phyloP scores from a whole-genome alignment of 2,329 filamentous ascomycete genomes.

The Dothideomycetidae sp. region DNA sequence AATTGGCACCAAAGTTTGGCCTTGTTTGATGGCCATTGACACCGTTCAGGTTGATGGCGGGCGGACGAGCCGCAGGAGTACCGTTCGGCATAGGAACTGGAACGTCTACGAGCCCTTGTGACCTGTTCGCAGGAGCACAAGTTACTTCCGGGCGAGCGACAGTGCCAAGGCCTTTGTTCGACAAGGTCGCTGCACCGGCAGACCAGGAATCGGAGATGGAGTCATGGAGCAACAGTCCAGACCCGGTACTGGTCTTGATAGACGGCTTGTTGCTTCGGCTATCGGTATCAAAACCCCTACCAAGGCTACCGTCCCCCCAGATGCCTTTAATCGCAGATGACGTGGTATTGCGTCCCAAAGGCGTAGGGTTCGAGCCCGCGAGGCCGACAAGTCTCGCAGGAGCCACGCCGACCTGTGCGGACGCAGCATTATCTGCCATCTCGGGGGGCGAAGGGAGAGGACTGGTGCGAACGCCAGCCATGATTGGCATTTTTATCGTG shows the following conservation, averaged over 20 bases:
- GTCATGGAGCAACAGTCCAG: constrained; percentile 5
- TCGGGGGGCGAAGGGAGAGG: neutral
- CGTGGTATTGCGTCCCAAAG: neutral
- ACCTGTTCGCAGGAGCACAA: constrained; percentile 11
- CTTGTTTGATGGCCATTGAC: constrained; percentile 13
- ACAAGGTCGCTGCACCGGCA: neutral
- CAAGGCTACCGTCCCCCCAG: constrained; percentile 4
- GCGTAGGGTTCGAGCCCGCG: constrained; percentile 1
- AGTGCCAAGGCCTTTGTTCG: constrained; percentile 1
- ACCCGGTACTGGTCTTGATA: constrained; percentile 1
- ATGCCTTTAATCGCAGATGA: constrained; percentile 1
- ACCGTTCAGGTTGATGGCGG: constrained; percentile 16
- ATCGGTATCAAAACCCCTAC: neutral
- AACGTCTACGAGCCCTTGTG: constrained; percentile 8
- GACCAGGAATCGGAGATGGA: constrained; percentile 7
- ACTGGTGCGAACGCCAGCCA: neutral
- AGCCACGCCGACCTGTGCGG: neutral
- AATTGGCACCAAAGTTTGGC: constrained; percentile 14
- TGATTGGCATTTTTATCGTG: constrained; percentile 1
- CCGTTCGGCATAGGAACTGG: constrained; percentile 15
- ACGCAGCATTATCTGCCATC: neutral
- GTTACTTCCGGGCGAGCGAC: constrained; percentile 1
- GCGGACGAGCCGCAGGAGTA: constrained; percentile 14
- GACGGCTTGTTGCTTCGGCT: neutral
- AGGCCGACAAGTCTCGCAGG: constrained; percentile 4